Conservation (phyloP, 2,329 filamentous ascomycete species). For the Neoarthrinium moseri region DNA sequence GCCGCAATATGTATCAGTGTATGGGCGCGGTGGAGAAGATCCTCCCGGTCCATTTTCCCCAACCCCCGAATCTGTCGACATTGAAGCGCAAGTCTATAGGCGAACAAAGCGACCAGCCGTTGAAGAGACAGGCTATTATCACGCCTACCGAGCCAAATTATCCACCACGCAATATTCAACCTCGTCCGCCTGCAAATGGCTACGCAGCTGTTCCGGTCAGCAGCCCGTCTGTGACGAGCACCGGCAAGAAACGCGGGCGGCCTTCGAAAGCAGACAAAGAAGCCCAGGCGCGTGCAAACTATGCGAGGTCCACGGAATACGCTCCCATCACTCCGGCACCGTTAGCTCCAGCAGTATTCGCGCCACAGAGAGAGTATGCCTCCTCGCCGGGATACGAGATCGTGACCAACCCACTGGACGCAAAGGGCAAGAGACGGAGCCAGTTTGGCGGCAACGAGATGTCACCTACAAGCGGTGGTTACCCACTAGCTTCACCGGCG, state of each 20-base stretch:
- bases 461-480: conserved; percentile 22
- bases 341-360: conserved; percentile 18
- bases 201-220: conserved; percentile 18
- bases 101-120: conserved; percentile 29
- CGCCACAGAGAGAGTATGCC: conserved; percentile 28
- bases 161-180: conserved; percentile 28
- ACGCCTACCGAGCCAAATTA: conserved; percentile 23
- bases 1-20: conserved; percentile 47
- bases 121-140: conserved; percentile 31
- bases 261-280: conserved; percentile 44
- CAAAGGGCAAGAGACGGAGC: conserved; percentile 23
- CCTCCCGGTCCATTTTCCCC: conserved; percentile 30
- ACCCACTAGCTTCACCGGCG: conserved; percentile 26
- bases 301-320: conserved; percentile 27
- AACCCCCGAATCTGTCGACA: conserved; percentile 22
- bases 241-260: conserved; percentile 42
- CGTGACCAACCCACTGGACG: conserved; percentile 21
- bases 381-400: conserved; percentile 31
- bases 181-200: conserved; percentile 27
- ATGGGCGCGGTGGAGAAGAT: conserved; percentile 38
- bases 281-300: conserved; percentile 29
- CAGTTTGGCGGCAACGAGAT: conserved; percentile 22
- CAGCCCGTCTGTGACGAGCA: conserved; percentile 19
- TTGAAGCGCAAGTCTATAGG: conserved; percentile 36
- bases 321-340: conserved; percentile 29